Evolutionary conservation across 345 rosid genomes (phyloP), one percentile per base, ranked within the genome.

Genomic region (Eucalyptus erythrocorys): DNA sequence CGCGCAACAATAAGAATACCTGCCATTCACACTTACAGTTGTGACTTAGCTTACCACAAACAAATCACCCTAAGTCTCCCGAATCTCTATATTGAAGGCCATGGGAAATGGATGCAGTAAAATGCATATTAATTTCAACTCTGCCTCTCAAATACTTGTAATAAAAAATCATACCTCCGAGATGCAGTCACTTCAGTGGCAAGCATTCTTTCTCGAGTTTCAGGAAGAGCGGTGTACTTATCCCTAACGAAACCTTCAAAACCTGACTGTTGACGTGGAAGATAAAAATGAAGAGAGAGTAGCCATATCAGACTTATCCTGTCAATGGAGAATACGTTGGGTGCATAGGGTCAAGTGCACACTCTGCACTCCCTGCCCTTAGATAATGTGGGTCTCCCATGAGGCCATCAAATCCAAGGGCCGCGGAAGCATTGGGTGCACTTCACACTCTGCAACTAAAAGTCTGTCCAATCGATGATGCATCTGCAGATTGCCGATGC

Each of bases 201-300:
- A 79, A 97, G 89, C 90, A 96, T 94, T 92, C 99, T 92, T 90
- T 97, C 99, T 86, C 93, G 94, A 50, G 99, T 97, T 57, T 97
- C 99, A 51, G 99, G 99, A 81, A 97, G 92, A 93, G 91, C 94
- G 4, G 99, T 97, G 92, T 96, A 95, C 79, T 94, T 93, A 89
- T 97, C 99, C 94, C 95, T 94, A 57, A 97, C 90, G 92, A 96
- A 97, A 86, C 96, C 95, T 92, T 96, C 98, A 93, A 97, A 97
- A 47, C 99, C 99, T 68, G 99, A 96, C 99, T 97, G 97, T 94
- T 91, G 80, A 61, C 40, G 14, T 49, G 86, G 85, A 86, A 27
- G 30, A 86, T 16, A 85, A 82, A 61, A 42, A 88, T 48, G 81
- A 84, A 76, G 45, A 61, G 89, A 87, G 87, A 87, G 85, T 80